phyloP scores from a whole-genome alignment of 768 basidiomycete genomes.

The Pholiota molesta region DNA sequence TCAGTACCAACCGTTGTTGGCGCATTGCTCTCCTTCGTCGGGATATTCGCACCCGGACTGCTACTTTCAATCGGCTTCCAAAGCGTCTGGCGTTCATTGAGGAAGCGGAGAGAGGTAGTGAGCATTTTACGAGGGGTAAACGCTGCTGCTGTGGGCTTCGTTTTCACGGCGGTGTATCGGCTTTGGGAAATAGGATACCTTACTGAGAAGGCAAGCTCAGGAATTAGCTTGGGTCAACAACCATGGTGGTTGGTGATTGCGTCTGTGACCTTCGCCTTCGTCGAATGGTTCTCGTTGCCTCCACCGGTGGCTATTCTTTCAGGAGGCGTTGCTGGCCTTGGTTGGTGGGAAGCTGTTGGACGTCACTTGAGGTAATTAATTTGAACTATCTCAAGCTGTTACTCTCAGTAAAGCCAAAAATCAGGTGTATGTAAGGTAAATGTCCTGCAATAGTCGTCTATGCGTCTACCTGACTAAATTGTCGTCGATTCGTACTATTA shows the following conservation, averaged over 20 bases:
- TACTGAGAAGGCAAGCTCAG: conserved; percentile 27
- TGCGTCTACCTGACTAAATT: too few species aligned
- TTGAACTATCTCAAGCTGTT: neutral
- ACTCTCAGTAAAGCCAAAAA: too few species aligned
- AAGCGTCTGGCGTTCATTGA: conserved; percentile 34
- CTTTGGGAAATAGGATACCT: conserved; percentile 42
- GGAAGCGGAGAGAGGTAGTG: conserved; percentile 30
- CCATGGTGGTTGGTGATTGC: conserved; percentile 54
- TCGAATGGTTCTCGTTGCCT: conserved; percentile 42
- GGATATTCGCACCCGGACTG: conserved; percentile 53
- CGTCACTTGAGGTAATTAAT: conserved; percentile 9
- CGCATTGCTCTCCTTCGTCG: conserved; percentile 49
- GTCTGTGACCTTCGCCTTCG: conserved; percentile 39
- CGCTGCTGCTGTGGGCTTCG: conserved; percentile 44
- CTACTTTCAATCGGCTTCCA: conserved; percentile 40
- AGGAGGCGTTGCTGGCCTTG: conserved; percentile 43
- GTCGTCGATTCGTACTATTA: too few species aligned
- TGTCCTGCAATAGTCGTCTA: too few species aligned
- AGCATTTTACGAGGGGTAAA: conserved; percentile 42
- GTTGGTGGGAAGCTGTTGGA: conserved; percentile 45
- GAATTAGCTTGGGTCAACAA: conserved; percentile 36
- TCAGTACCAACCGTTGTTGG: conserved; percentile 40
- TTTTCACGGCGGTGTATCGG: conserved; percentile 44
- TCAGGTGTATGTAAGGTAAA: too few species aligned
- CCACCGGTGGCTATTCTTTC: conserved; percentile 41